Evolutionary conservation across 495 filamentous ascomycete genomes (phyloP).

Genomic region (Penicillium pancosmium): DNA sequence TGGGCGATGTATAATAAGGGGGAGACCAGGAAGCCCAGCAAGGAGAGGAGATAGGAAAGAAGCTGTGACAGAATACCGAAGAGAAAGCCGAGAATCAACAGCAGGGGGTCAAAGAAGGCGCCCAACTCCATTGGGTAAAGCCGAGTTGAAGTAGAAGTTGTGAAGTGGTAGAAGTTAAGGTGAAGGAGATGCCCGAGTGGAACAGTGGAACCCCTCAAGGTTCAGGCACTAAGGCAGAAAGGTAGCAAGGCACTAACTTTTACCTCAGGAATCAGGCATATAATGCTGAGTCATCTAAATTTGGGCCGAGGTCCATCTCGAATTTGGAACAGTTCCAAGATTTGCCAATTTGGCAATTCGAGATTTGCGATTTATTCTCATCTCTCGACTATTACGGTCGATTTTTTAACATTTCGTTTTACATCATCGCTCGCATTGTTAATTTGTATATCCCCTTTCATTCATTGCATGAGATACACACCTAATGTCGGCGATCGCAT

Average conservation of each 20-base stretch:
- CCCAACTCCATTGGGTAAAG: slow-evolving; percentile 4
- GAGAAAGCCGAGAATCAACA: slow-evolving; percentile 8
- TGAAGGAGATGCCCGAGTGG: background rate
- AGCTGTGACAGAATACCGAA: slow-evolving; percentile 43
- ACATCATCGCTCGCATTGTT: too few species aligned
- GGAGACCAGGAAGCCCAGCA: slow-evolving; percentile 38
- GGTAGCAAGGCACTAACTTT: too few species aligned
- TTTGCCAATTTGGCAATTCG: background rate
- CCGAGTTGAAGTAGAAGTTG: background rate
- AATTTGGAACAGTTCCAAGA: background rate
- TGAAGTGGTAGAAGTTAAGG: background rate
- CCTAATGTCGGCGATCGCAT: slow-evolving; percentile 20
- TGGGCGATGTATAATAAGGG: slow-evolving; percentile 51
- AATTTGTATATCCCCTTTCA: background rate
- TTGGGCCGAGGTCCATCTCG: background rate
- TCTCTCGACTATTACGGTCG: too few species aligned
- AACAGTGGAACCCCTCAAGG: background rate
- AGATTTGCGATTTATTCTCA: background rate
- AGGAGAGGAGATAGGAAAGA: slow-evolving; percentile 31
- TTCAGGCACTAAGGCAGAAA: too few species aligned
- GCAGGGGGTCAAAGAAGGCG: slow-evolving; percentile 4
- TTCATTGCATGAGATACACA: background rate
- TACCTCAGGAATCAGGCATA: too few species aligned
- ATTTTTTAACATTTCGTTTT: too few species aligned
- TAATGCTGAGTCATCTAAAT: background rate